Evolutionary conservation across 2,329 filamentous ascomycete species (phyloP).

Genomic region (Sarocladiaceae sp.): DNA sequence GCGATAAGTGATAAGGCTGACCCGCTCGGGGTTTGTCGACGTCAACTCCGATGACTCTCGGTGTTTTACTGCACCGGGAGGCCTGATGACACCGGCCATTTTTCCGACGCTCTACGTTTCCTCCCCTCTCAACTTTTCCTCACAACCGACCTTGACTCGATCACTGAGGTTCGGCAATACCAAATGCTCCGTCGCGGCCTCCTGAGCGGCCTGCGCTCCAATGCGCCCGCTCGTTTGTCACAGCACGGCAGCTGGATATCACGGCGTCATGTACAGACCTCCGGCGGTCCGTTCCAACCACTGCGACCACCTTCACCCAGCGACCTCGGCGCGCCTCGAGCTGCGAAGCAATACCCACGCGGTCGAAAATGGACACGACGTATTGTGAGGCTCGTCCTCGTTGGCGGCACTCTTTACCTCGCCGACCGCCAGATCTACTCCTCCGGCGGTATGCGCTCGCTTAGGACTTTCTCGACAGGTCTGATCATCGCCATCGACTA

Average conservation of each 20-base stretch:
- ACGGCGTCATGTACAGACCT: conserved; percentile 25
- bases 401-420: conserved; percentile 59
- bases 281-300: conserved; percentile 50
- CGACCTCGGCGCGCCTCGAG: conserved; percentile 68
- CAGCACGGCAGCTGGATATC: conserved; percentile 1
- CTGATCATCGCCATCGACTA: conserved; percentile 85
- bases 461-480: conserved; percentile 77
- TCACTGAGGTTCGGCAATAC: neutral
- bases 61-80: neutral
- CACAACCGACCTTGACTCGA: neutral
- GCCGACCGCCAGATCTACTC: conserved; percentile 75
- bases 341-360: conserved; percentile 67
- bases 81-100: conserved; percentile 1
- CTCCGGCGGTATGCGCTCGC: conserved; percentile 70
- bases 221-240: neutral
- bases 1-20: conserved; percentile 4
- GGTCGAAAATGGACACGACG: conserved; percentile 75
- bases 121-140: neutral
- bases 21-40: neutral
- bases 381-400: conserved; percentile 56
- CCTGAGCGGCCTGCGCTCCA: conserved; percentile 21
- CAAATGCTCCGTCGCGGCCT: conserved; percentile 1
- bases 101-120: neutral
- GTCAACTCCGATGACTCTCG: conserved; percentile 3
- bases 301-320: conserved; percentile 74